A percentile compares a stretch with the other conserved stretches of the same genome.
Conservation (phyloP, 495 filamentous ascomycete species). For the Achaetomiella virescens region DNA sequence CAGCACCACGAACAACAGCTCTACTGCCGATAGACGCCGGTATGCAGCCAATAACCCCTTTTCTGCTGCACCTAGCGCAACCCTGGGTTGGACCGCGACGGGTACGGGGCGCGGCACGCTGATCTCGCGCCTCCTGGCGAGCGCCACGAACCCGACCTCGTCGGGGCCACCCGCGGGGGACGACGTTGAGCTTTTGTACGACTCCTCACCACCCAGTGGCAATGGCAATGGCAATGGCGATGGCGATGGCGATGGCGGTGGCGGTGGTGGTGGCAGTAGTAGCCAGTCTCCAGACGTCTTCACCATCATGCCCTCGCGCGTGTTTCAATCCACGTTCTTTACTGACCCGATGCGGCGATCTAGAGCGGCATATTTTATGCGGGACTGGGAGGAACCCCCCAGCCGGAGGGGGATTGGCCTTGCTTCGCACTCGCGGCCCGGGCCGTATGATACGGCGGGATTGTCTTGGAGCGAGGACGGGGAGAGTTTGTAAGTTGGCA, state of each 20-base stretch:
- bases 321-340: background rate
- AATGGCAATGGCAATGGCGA: background rate
- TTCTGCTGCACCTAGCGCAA: background rate
- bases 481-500: constrained; percentile 55
- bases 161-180: constrained; percentile 6
- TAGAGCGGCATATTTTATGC: constrained; percentile 24
- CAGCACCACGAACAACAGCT: no score
- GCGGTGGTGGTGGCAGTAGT: no score
- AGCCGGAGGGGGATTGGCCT: constrained; percentile 16
- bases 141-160: constrained; percentile 6
- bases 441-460: constrained; percentile 55
- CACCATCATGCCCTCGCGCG: background rate
- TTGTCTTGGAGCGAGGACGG: constrained; percentile 67
- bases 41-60: constrained; percentile 16
- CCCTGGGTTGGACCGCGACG: background rate
- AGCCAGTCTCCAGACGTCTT: background rate
- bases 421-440: constrained; percentile 19
- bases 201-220: constrained; percentile 3
- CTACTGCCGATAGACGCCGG: constrained; percentile 17
- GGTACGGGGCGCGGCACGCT: constrained; percentile 7
- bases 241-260: no score
- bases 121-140: constrained; percentile 15
- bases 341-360: constrained; percentile 16
- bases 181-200: constrained; percentile 24
- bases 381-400: constrained; percentile 27